Percentiles rank a stretch among this genome's conserved stretches.
Evolutionary conservation across 2,329 filamentous ascomycete species (phyloP).

Genomic region (Pseudogymnoascus sp.): DNA sequence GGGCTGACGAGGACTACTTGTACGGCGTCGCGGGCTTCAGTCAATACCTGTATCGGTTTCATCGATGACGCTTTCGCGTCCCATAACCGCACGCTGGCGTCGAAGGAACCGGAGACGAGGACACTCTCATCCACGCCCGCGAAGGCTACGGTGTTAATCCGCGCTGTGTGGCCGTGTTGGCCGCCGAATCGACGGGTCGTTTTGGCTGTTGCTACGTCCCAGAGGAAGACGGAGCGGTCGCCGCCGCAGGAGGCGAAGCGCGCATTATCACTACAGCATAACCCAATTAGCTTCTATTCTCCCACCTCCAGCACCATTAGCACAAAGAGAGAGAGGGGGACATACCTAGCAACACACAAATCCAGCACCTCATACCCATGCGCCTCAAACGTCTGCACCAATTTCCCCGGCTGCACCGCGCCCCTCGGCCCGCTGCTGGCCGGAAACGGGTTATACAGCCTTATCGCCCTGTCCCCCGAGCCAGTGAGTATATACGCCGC

Average conservation of each 20-base stretch:
- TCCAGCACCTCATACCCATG: slow-evolving; percentile 91
- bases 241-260: slow-evolving; percentile 82
- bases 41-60: slow-evolving; percentile 63
- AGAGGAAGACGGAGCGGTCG: slow-evolving; percentile 84
- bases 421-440: slow-evolving; percentile 31
- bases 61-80: slow-evolving; percentile 47
- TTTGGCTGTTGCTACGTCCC: slow-evolving; percentile 78
- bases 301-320: neutral
- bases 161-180: slow-evolving; percentile 35
- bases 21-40: slow-evolving; percentile 63
- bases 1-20: slow-evolving; percentile 21
- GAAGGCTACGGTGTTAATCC: slow-evolving; percentile 73
- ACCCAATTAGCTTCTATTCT: neutral
- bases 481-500: slow-evolving; percentile 78
- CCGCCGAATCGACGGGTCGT: slow-evolving; percentile 67
- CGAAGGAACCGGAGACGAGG: slow-evolving; percentile 64
- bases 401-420: slow-evolving; percentile 34
- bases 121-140: slow-evolving; percentile 67
- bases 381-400: slow-evolving; percentile 81
- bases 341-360: slow-evolving; percentile 48
- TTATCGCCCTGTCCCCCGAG: slow-evolving; percentile 73
- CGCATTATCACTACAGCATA: slow-evolving; percentile 53
- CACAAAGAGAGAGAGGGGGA: too few species aligned
- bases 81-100: slow-evolving; percentile 70
- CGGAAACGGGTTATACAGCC: slow-evolving; percentile 70